phyloP scores from a whole-genome alignment of 768 basidiomycete genomes.

The Tylopilus subfusipes region DNA sequence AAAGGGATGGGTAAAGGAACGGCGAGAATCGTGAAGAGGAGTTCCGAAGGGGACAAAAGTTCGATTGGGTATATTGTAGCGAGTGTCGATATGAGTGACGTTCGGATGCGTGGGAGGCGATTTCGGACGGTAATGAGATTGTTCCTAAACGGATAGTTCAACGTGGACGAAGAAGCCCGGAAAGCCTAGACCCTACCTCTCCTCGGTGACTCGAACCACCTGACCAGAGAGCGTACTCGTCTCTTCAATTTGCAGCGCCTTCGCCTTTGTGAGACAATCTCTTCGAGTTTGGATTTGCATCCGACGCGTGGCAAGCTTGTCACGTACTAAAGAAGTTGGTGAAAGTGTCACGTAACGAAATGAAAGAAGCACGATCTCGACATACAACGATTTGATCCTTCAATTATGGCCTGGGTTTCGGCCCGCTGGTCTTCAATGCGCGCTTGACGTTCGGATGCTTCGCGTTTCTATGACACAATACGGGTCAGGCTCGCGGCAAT shows the following conservation, averaged over 20 bases:
- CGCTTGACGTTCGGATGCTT: conserved; percentile 62
- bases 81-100: conserved; percentile 64
- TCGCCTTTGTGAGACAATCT: conserved; percentile 43
- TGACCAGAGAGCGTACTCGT: conserved; percentile 19
- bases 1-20: conserved; percentile 90
- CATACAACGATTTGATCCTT: conserved; percentile 47
- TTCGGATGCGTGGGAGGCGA: conserved; percentile 51
- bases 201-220: conserved; percentile 36
- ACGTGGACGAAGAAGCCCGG: conserved; percentile 11
- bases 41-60: conserved; percentile 73
- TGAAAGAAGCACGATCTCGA: conserved; percentile 21
- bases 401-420: conserved; percentile 40
- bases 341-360: conserved; percentile 15
- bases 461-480: conserved; percentile 54
- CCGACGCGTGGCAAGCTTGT: conserved; percentile 41
- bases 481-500: conserved; percentile 24
- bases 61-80: conserved; percentile 87
- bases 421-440: conserved; percentile 49
- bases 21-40: conserved; percentile 85
- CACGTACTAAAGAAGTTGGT: conserved; percentile 36
- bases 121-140: conserved; percentile 45
- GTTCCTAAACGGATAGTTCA: conserved; percentile 36
- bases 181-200: conserved; percentile 33
- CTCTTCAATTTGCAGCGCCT: conserved; percentile 37
- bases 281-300: conserved; percentile 45